phyloP scores from a whole-genome alignment of 2,329 filamentous ascomycete species.

The Apiospora rasikravindrae region DNA sequence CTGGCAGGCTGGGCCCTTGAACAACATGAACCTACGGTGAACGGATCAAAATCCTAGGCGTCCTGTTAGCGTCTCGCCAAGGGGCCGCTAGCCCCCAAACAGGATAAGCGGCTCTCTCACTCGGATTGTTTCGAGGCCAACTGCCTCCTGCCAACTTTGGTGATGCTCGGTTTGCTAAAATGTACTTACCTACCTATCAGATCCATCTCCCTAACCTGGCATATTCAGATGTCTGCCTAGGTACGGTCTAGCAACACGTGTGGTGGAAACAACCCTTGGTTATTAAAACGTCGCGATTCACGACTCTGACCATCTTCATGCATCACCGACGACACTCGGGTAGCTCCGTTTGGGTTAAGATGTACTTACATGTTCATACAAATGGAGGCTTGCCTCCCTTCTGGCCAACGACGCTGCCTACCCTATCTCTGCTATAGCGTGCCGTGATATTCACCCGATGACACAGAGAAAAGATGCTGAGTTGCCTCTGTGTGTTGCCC shows the following conservation, averaged over 20 bases:
- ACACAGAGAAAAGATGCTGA: no score
- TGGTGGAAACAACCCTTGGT: no score
- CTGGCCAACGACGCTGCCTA: not conserved
- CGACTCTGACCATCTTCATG: not conserved
- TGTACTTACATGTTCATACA: not conserved
- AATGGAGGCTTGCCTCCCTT: not conserved
- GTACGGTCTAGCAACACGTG: no score
- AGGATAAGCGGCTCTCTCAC: not conserved
- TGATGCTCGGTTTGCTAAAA: not conserved
- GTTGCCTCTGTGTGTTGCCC: no score
- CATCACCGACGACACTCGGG: no score
- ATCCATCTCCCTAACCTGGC: not conserved
- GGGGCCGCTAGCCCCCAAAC: not conserved
- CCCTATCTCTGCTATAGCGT: no score
- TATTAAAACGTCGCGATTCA: not conserved
- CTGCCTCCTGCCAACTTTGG: not conserved
- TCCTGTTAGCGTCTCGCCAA: not conserved
- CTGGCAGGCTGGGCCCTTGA: not conserved
- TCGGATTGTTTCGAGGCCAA: not conserved
- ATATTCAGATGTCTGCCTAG: no score
- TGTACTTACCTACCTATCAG: no score
- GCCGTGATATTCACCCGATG: no score
- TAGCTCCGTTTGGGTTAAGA: not conserved
- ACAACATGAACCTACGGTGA: conserved; percentile 3
- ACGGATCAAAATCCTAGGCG: not conserved